Evolutionary conservation across 2,329 filamentous ascomycete genomes (phyloP), one percentile per base, ranked within the genome.

Genomic region (Bipolaris gigantea): DNA sequence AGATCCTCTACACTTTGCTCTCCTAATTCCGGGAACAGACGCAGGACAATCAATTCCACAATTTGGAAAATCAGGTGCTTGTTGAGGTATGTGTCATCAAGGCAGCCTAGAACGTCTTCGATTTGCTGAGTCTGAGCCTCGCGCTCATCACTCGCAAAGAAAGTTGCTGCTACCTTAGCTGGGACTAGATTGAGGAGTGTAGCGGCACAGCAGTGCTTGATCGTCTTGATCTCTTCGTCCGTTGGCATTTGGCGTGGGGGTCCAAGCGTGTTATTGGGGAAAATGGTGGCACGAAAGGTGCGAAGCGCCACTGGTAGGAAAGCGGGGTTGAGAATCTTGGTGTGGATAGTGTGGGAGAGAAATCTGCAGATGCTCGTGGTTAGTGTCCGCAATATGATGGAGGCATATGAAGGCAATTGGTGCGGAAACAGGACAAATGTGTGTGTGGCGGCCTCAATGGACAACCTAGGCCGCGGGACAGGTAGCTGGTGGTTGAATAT

Each of bases 21-120:
- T 49, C 81, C 81, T 65, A 97, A 73, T 76, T 99, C 94, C 4
- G 94, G 94, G 69, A 96, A 84, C 57, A 97, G 75, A 60, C 88
- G 85, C 52, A 91, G 83, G n/a, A 97, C 79, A 2, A 96, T 72
- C 53, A 93, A 76, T 76, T 99, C 94, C 32, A 97, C 77, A 43
- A 94, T 80, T 40, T 85, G 81, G 69, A 96, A 96, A 63, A 96
- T 79, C 30, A 97, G 78, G 76, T 97, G 92, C 77, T 92, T 95
- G 76, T 99, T 99, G 76, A 92, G 88, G 76, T 96, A 96, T 47
- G 83, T 80, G 74, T 97, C 92, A 15, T 83, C 84, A 62, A 96
- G 87, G 34, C 92, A 79, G 64, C 89, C 85, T 42, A 97, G 79
- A 41, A 92, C 78, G 21, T 79, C 77, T 49, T 79, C 78, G 23